phyloP scores from a whole-genome alignment of 1,284 basidiomycete genomes.

The Malassezia furfur region DNA sequence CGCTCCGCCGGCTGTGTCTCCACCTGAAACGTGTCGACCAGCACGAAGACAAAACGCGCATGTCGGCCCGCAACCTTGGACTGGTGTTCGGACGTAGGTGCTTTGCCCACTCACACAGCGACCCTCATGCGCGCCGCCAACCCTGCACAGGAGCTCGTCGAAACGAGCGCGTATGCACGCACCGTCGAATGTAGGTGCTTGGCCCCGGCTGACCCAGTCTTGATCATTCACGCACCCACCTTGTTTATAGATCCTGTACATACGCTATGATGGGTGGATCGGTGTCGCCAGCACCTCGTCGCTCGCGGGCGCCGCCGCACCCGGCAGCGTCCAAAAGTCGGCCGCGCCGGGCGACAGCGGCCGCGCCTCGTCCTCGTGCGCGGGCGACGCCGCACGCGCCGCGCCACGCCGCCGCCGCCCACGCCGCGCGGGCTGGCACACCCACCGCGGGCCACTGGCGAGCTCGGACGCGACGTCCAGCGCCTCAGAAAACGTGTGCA shows the following conservation, averaged over 20 bases:
- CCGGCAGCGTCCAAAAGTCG: conserved; percentile 12
- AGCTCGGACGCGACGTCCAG: background rate
- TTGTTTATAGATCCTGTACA: conserved; percentile 9
- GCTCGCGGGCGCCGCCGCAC: background rate
- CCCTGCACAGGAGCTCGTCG: conserved; percentile 11
- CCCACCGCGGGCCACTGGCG: background rate
- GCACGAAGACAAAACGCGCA: conserved; percentile 62
- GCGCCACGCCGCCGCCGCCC: background rate
- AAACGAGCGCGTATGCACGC: conserved; percentile 6
- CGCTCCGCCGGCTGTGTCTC: conserved; percentile 69
- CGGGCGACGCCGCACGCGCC: too few relatives aligned
- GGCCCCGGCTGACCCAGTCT: background rate
- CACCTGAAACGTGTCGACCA: conserved; percentile 59
- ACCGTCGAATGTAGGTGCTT: conserved; percentile 3
- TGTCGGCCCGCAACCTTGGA: conserved; percentile 92
- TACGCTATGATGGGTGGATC: background rate
- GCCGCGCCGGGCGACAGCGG: too few relatives aligned
- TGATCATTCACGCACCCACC: conserved; percentile 8
- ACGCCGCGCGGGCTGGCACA: background rate
- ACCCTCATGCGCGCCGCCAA: conserved; percentile 7
- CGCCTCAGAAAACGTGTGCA: conserved; percentile 10
- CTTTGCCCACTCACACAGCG: background rate
- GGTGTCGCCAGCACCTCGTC: conserved; percentile 5
- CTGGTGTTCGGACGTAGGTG: conserved; percentile 96
- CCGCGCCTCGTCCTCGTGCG: too few relatives aligned